Evolutionary conservation across 768 basidiomycete species (phyloP), one percentile per base, ranked within the genome.

Genomic region (Lentinula sp.): DNA sequence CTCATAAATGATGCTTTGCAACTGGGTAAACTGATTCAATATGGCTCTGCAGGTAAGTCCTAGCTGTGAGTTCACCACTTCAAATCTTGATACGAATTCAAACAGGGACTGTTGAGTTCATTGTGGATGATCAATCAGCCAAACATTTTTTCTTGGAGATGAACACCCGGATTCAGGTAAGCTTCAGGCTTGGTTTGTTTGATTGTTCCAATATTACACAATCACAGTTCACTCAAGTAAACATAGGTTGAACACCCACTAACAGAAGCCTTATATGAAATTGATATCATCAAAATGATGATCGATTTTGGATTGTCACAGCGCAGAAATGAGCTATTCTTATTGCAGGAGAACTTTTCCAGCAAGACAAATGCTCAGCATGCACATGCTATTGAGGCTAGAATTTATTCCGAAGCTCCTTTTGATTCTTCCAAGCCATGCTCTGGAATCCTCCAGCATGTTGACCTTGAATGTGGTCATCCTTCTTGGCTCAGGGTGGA

Each of bases 101-200:
- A 28, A 28, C 28, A 81, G 87, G 86, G 3, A 89, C 86, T 0
- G 80, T 89, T 15, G 88, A 90, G 66, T 89, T 85, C 67, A 73
- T 88, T 5, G 82, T 86, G 6, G 80, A 85, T 63, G 77, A 84
- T 48, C 59, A 71, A 0, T 81, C 81, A 0, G 79, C 76, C 0
- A 66, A 74, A 1, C 87, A 86, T 71, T 88, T 77, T 73, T 90
- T 89, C 62, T 75, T 90, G 12, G 87, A 90, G 69, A 84, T 89
- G 82, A 89, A 90, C 63, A 85, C 85, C 0, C 77, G 86, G 8
- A 80, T 87, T 49, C 85, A 86, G 67, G 84, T 77, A 1, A 23
- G 10, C 4, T 32, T 39, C 3, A 4, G 20, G 6, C 36, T 18
- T 3, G 3, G 28, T 3, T 28, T 28, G n/a, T n/a, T 3, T 28